A percentile compares a stretch with the other conserved stretches of the same genome.
These are phyloP conservation scores for Solanum chaucha DNA, from an alignment of 257 asterid genomes.

Conservation along the genomic window DNA sequence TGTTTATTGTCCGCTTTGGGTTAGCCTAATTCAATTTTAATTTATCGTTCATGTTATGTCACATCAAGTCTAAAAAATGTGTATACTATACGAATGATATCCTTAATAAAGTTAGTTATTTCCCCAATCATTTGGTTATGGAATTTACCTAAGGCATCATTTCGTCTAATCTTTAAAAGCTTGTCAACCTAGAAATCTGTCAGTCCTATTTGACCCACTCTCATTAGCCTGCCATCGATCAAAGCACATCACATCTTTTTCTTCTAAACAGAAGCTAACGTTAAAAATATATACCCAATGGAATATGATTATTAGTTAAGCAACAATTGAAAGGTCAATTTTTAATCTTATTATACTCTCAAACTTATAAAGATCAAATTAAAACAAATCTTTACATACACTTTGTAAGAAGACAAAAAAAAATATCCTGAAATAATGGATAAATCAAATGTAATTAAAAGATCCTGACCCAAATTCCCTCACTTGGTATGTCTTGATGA, in stretches of 20 bases:
- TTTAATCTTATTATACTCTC: neutral
- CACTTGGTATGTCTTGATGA: constrained; percentile 22
- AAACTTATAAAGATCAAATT: neutral
- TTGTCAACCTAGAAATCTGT: neutral
- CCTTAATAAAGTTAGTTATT: neutral
- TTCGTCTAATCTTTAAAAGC: neutral
- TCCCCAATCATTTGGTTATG: neutral
- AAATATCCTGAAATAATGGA: neutral
- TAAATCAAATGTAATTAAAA: neutral
- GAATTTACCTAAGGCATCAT: neutral
- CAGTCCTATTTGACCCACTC: neutral
- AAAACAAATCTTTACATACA: neutral
- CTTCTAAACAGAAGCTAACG: neutral
- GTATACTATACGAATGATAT: neutral
- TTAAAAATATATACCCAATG: neutral
- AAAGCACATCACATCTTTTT: neutral
- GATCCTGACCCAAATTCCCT: constrained; percentile 35
- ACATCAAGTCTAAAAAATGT: neutral
- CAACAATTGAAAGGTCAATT: neutral
- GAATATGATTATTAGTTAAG: neutral
- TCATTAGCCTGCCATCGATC: neutral
- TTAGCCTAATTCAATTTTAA: neutral
- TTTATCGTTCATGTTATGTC: fast-evolving
- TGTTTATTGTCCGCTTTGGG: neutral
- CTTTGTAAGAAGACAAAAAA: neutral